These are phyloP conservation scores for Fusarium irregulare DNA, from an alignment of 2,329 filamentous ascomycete genomes.

Conservation along the genomic window DNA sequence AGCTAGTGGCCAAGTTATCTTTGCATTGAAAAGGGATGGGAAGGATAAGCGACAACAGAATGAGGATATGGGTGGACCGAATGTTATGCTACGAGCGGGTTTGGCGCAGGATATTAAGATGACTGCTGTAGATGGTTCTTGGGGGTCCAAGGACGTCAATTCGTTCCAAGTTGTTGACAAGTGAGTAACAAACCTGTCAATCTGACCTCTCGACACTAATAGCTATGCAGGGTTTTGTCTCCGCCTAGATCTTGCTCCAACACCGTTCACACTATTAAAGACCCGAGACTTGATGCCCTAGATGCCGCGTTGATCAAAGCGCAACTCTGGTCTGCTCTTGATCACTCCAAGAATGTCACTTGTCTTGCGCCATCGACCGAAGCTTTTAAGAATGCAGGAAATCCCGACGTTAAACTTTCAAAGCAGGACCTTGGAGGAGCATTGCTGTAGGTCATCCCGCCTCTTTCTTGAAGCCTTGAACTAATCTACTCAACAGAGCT, in stretches of 20 bases:
- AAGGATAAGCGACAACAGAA: neutral
- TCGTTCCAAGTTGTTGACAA: constrained; percentile 36
- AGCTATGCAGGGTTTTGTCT: constrained; percentile 13
- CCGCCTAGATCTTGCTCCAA: constrained; percentile 28
- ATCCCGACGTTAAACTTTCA: fast-evolving
- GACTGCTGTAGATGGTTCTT: constrained; percentile 37
- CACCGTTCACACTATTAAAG: neutral
- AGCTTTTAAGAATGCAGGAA: neutral
- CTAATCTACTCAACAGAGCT: neutral
- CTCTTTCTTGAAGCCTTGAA: too few species aligned
- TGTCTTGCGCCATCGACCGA: neutral
- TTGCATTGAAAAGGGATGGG: constrained; percentile 4
- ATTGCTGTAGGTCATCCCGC: too few species aligned
- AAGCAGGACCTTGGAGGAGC: neutral
- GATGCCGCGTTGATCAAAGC: neutral
- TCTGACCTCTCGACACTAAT: neutral
- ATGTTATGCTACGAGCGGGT: constrained; percentile 26
- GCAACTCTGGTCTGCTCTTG: neutral
- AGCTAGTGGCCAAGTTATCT: constrained; percentile 34
- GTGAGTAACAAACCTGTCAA: neutral
- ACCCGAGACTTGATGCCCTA: neutral
- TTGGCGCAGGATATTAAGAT: constrained; percentile 36
- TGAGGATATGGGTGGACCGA: constrained; percentile 2
- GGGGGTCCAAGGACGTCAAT: constrained; percentile 33
- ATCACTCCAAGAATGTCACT: neutral